A percentile compares a stretch with the other conserved stretches of the same genome.
Evolutionary conservation across 352 stramenopile species (phyloP).

Genomic region (Globisporangium nagaii): DNA sequence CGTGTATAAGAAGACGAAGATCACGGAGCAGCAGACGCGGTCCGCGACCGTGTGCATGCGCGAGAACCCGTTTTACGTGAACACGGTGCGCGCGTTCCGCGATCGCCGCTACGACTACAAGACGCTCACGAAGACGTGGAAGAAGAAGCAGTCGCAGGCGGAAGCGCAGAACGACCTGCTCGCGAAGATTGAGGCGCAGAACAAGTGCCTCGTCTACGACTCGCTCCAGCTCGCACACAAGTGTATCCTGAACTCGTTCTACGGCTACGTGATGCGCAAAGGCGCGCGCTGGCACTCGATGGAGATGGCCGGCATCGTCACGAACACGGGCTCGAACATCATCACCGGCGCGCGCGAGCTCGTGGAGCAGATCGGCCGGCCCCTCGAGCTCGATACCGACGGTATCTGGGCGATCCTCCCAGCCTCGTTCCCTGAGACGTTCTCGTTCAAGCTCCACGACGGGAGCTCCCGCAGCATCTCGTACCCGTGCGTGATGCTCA

Average conservation of each 20-base stretch:
- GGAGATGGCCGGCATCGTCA: conserved; percentile 99
- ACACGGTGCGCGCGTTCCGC: conserved; percentile 98
- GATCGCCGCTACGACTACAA: conserved; percentile 99
- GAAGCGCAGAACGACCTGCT: conserved; percentile 82
- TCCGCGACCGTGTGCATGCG: conserved; percentile 98
- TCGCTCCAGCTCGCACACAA: conserved; percentile 99
- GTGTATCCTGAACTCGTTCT: conserved; percentile 99
- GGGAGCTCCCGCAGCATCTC: conserved; percentile 86
- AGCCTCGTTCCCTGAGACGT: conserved; percentile 97
- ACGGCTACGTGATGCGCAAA: conserved; percentile 99
- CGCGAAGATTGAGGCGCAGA: conserved; percentile 83
- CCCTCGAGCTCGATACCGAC: conserved; percentile 99
- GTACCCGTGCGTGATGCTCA: conserved; percentile 99
- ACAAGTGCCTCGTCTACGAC: conserved; percentile 94
- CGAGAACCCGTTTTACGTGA: conserved; percentile 99
- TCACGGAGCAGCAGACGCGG: conserved; percentile 93
- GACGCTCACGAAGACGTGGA: conserved; percentile 95
- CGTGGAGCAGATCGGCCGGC: conserved; percentile 94
- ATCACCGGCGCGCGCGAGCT: conserved; percentile 95
- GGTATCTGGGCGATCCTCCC: conserved; percentile 99
- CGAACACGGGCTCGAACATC: conserved; percentile 97
- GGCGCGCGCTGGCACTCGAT: conserved; percentile 98
- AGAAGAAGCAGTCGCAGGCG: conserved; percentile 67
- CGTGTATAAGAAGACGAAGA: conserved; percentile 96
- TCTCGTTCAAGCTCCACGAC: conserved; percentile 85